Conservation (phyloP, 768 basidiomycete species). For the Podaxis pistillaris region DNA sequence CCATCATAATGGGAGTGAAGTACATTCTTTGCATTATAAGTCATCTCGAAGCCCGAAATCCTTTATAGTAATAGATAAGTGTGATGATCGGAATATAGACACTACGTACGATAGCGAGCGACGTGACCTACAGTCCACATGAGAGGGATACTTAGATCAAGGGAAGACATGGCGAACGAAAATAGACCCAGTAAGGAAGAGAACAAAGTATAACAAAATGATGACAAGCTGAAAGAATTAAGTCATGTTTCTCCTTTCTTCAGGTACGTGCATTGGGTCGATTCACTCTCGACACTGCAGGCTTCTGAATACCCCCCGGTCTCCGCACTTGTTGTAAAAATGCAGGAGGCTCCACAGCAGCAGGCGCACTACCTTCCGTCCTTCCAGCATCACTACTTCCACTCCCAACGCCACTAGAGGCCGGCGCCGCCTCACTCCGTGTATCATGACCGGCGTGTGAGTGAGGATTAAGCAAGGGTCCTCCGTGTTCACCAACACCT, state of each 20-base stretch:
- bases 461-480: neutral
- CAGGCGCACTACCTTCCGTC: slow-evolving; percentile 17
- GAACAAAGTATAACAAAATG: neutral
- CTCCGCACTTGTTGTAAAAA: slow-evolving; percentile 24
- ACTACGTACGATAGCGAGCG: neutral
- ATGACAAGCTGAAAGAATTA: neutral
- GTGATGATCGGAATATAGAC: too few species aligned
- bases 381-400: slow-evolving; percentile 20
- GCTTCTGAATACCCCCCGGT: slow-evolving; percentile 23
- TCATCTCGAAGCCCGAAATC: too few species aligned
- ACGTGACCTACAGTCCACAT: neutral
- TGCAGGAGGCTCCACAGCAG: slow-evolving; percentile 13
- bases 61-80: too few species aligned
- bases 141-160: neutral
- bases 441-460: slow-evolving; percentile 5
- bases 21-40: too few species aligned
- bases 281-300: neutral
- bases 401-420: slow-evolving; percentile 13
- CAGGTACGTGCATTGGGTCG: neutral
- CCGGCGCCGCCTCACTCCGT: slow-evolving; percentile 19
- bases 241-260: neutral
- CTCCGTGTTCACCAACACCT: slow-evolving; percentile 6
- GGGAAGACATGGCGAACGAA: neutral
- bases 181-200: neutral
- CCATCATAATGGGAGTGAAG: too few species aligned